Conservation (phyloP, 2,329 filamentous ascomycete genomes). For the Venturiaceae sp. region DNA sequence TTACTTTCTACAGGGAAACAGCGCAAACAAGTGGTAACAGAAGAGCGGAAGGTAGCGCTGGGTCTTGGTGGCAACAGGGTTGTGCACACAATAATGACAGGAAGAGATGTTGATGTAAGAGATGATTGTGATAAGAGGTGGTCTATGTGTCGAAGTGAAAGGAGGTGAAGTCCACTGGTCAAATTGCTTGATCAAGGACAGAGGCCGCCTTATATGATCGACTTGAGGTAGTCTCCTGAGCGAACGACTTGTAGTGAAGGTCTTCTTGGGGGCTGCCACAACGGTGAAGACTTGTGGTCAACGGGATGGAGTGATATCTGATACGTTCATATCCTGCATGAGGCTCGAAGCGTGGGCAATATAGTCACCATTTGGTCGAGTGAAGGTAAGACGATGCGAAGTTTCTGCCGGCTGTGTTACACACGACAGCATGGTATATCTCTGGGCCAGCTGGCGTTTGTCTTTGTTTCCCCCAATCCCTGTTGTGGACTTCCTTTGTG, state of each 20-base stretch:
- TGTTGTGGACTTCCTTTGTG: not conserved
- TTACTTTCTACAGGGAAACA: not conserved
- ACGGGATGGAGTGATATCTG: not conserved
- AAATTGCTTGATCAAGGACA: not conserved
- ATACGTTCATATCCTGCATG: conserved; percentile 5
- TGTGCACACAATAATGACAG: not conserved
- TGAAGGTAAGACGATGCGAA: conserved; percentile 1
- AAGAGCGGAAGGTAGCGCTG: not conserved
- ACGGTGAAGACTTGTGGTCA: not conserved
- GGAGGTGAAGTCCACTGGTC: not conserved
- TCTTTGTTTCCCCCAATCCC: not conserved
- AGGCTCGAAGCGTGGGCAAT: conserved; percentile 1
- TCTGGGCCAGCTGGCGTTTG: conserved; percentile 5
- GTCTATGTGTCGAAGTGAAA: not conserved
- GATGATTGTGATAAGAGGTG: conserved; percentile 1
- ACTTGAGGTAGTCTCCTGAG: not conserved
- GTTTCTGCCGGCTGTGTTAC: not conserved
- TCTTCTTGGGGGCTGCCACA: not conserved
- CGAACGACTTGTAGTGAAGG: not conserved
- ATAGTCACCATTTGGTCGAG: not conserved
- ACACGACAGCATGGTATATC: not conserved
- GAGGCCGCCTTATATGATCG: conserved; percentile 1
- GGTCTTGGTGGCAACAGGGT: not conserved
- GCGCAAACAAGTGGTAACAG: not conserved
- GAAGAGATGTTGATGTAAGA: conserved; percentile 1